Base-by-base conservation (phyloP, 2,329 filamentous ascomycete species). In the Hymenoscyphus fructigenus region DNA sequence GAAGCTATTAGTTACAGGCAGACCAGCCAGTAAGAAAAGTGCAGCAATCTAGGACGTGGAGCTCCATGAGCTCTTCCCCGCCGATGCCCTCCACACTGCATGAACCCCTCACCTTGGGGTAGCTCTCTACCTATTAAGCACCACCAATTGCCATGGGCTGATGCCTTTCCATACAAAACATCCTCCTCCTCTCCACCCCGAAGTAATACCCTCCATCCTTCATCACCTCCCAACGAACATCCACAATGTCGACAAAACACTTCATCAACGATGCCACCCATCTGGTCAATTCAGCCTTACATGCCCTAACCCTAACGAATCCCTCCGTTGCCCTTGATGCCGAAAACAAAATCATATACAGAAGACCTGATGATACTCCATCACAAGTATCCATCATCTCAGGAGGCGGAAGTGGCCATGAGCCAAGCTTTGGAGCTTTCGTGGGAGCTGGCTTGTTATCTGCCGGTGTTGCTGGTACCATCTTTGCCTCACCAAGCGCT, bases 331-430 rank as follows among this genome's bases (percentile, higher is more conserved):
- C 90, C 60, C 85, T 95, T 71, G 93, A 97, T 76, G 78, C 80
- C 34, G 81, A 87, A 60, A 91, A 96, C 81, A 97, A 97, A 78
- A 90, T 96, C 72, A 79, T 96, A 74, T 96, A 95, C 80, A 85
- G 86, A 63, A 85, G 90, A 20, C 89, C 87, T 26, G 71, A 72
- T 65, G 73, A 80, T 77, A 77, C 78, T 66, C 70, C 82, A n/a
- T 56, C 57, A 26, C 86, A 91, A 74, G 92, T 97, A 56, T 91
- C 91, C 64, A 84, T 97, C 73, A 83, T 98, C 70, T 93, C 91
- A 1, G 94, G 94, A 68, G 94, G 94, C 69, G 94, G 94, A 63
- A 91, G 89, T 23, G 93, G 93, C 71, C 93, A 97, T 75, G 93
- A 97, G 76, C 93, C 93, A 28, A 91, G 89, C 66, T 97, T 97